A percentile compares a stretch with the other conserved stretches of the same genome.
These are phyloP conservation scores for Eimeria brunetti DNA, from an alignment of 169 alveolate species.

Conservation along the genomic window DNA sequence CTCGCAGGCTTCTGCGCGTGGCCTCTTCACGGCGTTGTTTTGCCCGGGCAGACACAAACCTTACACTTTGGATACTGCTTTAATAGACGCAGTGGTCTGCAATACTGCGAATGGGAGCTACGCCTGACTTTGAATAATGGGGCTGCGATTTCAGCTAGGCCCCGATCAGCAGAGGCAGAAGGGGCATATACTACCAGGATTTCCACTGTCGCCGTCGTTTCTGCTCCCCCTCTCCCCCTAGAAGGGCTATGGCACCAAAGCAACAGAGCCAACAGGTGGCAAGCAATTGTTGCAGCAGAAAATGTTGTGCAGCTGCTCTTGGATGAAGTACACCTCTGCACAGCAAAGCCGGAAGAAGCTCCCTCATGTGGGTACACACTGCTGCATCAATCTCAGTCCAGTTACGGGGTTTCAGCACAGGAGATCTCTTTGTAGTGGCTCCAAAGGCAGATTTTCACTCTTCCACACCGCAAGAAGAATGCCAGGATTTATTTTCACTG, in stretches of 20 bases:
- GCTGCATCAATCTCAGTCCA: not conserved
- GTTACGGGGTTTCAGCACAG: not conserved
- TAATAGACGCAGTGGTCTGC: constrained; percentile 30
- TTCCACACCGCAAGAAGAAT: not conserved
- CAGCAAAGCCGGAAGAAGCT: constrained; percentile 13
- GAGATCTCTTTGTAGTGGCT: not conserved
- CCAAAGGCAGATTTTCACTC: not conserved
- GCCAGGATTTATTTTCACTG: not conserved
- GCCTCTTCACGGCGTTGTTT: constrained; percentile 59
- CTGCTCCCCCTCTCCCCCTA: constrained; percentile 27
- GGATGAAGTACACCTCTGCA: not conserved
- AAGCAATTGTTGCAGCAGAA: constrained; percentile 44
- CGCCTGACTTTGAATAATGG: not conserved
- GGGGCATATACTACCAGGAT: constrained; percentile 5
- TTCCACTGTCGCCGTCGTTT: constrained; percentile 32
- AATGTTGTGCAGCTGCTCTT: constrained; percentile 37
- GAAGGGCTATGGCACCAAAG: constrained; percentile 53
- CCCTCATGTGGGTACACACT: not conserved
- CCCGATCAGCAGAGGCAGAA: not conserved
- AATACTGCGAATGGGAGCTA: constrained; percentile 43
- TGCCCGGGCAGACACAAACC: constrained; percentile 29
- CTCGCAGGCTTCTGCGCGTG: constrained; percentile 61
- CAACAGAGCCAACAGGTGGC: constrained; percentile 1
- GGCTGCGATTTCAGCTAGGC: not conserved
- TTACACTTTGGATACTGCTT: constrained; percentile 44